Evolutionary conservation across 2,329 filamentous ascomycete species (phyloP), one percentile per base, ranked within the genome.

Genomic region (Ceratocystis albifundus): DNA sequence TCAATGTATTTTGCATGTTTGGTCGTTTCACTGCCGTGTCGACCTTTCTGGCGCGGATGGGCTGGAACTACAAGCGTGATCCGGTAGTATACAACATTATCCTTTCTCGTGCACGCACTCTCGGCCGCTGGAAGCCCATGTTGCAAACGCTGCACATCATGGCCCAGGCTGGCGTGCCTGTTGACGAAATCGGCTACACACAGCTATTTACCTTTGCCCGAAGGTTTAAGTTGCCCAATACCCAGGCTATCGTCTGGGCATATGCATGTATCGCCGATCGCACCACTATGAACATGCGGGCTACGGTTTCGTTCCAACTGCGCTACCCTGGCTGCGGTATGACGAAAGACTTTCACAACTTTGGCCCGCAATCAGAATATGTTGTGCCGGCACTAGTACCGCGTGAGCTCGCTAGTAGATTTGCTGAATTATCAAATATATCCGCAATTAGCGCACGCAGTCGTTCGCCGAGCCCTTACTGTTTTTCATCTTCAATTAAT

Each of bases 1-100:
- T 81, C n/a, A 71, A 75, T 2, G 77, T 80, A 57, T 74, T 80
- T 28, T 75, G 77, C 61, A 72, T 74, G 36, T 75, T 80, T 70
- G 72, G 77, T 55, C 71, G 71, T 4, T 67, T 46, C 62, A 46
- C 63, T 32, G 48, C 53, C 50, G 28, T 66, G 48, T 53, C 45
- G 8, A 32, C 36, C 22, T 68, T 50, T 32, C 55, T 10, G 22
- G 30, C 6, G 22, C 46, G 32, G 10, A 50, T 15, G 59, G 36
- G 6, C 12, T 44, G 4, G 25, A 4, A 22, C 32, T 61, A 64
- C 65, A 64, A 62, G 7, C 64, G 50, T 30, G 64, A 67, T 36
- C 45, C 28, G 2, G 45, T 63, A 12, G 44, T 67, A 4, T 70
- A 68, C 63, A 61, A 63, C 44, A 67, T 61, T 6, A 64, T 68